Percentiles rank a stretch among this genome's conserved stretches.
These are phyloP conservation scores for Fusarium mexicanum DNA, from an alignment of 2,329 filamentous ascomycete species.

Conservation along the genomic window DNA sequence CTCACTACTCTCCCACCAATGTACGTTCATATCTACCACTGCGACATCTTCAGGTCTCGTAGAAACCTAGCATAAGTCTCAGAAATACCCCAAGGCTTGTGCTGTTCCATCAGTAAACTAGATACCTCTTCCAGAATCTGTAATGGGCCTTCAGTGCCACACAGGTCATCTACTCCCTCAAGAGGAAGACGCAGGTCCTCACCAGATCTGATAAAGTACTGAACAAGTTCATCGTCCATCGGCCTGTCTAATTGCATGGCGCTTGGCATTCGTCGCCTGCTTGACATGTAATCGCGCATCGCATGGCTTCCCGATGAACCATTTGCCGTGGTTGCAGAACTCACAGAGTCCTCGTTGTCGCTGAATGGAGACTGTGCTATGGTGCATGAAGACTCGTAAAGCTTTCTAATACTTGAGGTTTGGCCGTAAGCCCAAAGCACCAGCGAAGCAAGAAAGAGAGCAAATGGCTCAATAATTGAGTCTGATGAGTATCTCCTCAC, in stretches of 20 bases:
- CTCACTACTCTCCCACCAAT: fast-evolving
- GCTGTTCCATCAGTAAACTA: neutral
- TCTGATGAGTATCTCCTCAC: neutral
- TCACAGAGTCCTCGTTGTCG: neutral
- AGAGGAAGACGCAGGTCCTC: neutral
- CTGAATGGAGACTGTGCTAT: neutral
- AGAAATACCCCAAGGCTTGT: neutral
- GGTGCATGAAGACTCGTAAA: fast-evolving
- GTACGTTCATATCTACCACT: neutral
- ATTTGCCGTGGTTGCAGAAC: fast-evolving
- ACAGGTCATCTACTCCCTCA: neutral
- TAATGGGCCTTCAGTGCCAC: neutral
- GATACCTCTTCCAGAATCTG: neutral
- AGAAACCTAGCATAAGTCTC: neutral
- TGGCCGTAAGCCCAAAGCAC: neutral
- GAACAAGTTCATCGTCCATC: neutral
- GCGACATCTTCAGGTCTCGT: neutral
- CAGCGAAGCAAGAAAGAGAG: neutral
- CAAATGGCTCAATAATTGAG: neutral
- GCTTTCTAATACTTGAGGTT: neutral
- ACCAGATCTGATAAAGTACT: neutral
- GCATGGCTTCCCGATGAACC: neutral
- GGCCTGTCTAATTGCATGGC: neutral
- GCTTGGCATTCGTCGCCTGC: neutral
- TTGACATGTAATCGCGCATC: fast-evolving